Evolutionary conservation across 805 yeast genomes (phyloP).

Genomic region (Pichia eremophila): DNA sequence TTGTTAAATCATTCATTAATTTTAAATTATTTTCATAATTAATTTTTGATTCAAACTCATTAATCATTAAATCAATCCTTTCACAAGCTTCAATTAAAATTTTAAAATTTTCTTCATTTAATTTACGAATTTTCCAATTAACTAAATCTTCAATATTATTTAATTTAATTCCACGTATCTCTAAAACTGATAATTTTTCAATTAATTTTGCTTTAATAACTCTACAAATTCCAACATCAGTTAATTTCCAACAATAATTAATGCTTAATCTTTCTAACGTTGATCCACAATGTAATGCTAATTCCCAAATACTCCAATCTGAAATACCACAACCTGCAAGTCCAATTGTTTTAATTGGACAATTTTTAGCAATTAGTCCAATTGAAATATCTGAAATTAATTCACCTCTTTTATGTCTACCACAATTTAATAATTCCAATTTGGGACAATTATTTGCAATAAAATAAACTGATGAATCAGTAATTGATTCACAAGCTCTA

Average conservation of each 20-base stretch:
- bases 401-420: constrained; percentile 63
- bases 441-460: constrained; percentile 52
- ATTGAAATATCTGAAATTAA: constrained; percentile 64
- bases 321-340: constrained; percentile 80
- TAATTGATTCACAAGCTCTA: constrained; percentile 71
- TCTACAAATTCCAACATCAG: constrained; percentile 23
- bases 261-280: constrained; percentile 58
- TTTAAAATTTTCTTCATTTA: constrained; percentile 22
- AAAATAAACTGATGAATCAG: constrained; percentile 68
- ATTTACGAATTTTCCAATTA: constrained; percentile 50
- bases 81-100: constrained; percentile 78
- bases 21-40: constrained; percentile 47
- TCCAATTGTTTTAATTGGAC: constrained; percentile 63
- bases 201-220: constrained; percentile 38
- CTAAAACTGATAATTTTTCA: constrained; percentile 60
- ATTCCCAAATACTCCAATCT: constrained; percentile 73
- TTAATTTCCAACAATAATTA: constrained; percentile 51
- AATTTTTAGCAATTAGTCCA: constrained; percentile 44
- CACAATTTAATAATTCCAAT: constrained; percentile 60
- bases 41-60: constrained; percentile 48
- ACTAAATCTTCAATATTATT: constrained; percentile 56
- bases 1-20: constrained; percentile 52
- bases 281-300: constrained; percentile 42
- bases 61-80: constrained; percentile 46
- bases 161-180: constrained; percentile 57